A percentile compares a stretch with the other conserved stretches of the same genome.
phyloP scores from a whole-genome alignment of 2,329 filamentous ascomycete species.

The Diaporthe nobilis region DNA sequence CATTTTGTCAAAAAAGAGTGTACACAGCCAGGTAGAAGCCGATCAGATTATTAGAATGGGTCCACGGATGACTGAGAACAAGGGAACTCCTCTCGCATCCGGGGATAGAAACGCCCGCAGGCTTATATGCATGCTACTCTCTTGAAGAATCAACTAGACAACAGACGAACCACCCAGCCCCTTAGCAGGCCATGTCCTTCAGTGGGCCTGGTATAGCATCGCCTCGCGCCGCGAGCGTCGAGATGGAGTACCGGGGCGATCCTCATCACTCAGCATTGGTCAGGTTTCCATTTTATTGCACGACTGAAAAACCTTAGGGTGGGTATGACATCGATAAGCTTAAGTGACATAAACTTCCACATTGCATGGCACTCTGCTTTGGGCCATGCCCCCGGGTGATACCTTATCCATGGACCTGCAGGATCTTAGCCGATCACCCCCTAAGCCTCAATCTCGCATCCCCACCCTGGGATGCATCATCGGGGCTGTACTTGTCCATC shows the following conservation, averaged over 20 bases:
- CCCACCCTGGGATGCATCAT: slow-evolving; percentile 7
- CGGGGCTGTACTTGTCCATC: neutral
- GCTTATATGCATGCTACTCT: neutral
- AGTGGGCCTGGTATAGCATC: slow-evolving; percentile 14
- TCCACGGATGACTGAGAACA: slow-evolving; percentile 9
- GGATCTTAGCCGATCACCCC: neutral
- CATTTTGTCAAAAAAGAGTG: slow-evolving; percentile 23
- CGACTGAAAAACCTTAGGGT: neutral
- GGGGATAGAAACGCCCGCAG: neutral
- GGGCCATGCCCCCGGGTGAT: neutral
- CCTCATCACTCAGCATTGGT: slow-evolving; percentile 18
- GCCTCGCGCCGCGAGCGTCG: slow-evolving; percentile 11
- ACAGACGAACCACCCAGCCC: neutral
- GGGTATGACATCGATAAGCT: slow-evolving; percentile 18
- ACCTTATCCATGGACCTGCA: slow-evolving; percentile 6
- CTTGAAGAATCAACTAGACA: neutral
- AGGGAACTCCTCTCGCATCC: neutral
- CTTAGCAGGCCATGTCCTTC: neutral
- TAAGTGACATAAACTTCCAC: slow-evolving; percentile 28
- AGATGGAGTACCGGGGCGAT: slow-evolving; percentile 7
- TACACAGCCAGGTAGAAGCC: neutral
- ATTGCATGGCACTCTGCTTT: slow-evolving; percentile 13
- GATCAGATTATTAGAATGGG: neutral
- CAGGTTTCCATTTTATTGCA: slow-evolving; percentile 16
- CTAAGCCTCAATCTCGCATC: slow-evolving; percentile 26